These are phyloP conservation scores for Tylopilus cervinicoccineus DNA, from an alignment of 768 basidiomycete species.

Conservation along the genomic window DNA sequence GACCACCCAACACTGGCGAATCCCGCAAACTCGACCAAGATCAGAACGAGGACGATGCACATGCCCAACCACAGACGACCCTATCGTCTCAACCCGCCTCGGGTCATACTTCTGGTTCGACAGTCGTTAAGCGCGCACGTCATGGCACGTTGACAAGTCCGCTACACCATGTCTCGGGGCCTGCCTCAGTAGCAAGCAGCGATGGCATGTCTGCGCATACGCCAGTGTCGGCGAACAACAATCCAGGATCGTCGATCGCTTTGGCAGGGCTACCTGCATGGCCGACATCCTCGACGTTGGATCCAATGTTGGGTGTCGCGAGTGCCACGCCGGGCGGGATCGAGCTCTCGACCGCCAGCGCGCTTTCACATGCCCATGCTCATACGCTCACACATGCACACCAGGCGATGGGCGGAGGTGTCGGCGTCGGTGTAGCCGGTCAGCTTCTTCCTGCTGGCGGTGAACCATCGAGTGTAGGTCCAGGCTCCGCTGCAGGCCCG, in stretches of 20 bases:
- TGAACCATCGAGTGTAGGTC: conserved; percentile 14
- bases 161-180: conserved; percentile 17
- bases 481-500: neutral
- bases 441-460: conserved; percentile 19
- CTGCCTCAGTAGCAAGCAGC: conserved; percentile 11
- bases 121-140: conserved; percentile 24
- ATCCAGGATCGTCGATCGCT: conserved; percentile 16
- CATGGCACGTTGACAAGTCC: conserved; percentile 26
- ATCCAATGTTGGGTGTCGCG: conserved; percentile 31
- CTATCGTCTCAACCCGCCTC: conserved; percentile 12
- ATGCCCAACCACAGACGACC: conserved; percentile 6
- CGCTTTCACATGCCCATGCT: conserved; percentile 10
- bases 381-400: conserved; percentile 11
- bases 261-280: conserved; percentile 31
- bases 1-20: conserved; percentile 7
- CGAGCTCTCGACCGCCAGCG: conserved; percentile 20
- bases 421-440: conserved; percentile 6
- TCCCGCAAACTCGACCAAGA: conserved; percentile 27
- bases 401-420: conserved; percentile 7
- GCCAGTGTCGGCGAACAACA: conserved; percentile 11
- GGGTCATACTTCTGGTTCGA: neutral
- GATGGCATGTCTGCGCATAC: conserved; percentile 22
- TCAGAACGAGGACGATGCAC: conserved; percentile 21
- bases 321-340: conserved; percentile 32
- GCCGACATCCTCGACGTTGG: conserved; percentile 27